Evolutionary conservation across 2,329 filamentous ascomycete species (phyloP).

Genomic region (Trichoderma arundinaceum): DNA sequence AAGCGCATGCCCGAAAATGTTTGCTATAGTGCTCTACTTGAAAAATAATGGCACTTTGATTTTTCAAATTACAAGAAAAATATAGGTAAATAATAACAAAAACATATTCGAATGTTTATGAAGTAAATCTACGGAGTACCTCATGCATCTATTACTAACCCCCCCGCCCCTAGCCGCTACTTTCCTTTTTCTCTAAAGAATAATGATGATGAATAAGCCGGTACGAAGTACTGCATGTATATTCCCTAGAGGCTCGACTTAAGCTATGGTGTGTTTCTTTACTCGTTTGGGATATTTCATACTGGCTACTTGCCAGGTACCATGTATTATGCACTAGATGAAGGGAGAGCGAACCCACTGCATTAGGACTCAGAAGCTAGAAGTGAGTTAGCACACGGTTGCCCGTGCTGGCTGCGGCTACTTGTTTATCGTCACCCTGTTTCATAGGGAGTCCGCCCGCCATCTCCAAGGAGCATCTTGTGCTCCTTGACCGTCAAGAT

Average conservation of each 20-base stretch:
- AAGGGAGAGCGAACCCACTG: constrained; percentile 22
- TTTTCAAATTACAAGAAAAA: too few species aligned
- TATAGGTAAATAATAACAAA: too few species aligned
- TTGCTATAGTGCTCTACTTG: too few species aligned
- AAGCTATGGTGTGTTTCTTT: not conserved
- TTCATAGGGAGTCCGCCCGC: constrained; percentile 29
- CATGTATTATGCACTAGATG: constrained; percentile 19
- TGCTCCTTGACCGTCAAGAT: constrained; percentile 57
- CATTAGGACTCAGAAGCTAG: constrained; percentile 20
- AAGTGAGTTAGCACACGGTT: constrained; percentile 23
- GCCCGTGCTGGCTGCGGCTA: constrained; percentile 24
- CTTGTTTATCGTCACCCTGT: constrained; percentile 32
- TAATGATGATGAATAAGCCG: too few species aligned
- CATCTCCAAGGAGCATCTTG: constrained; percentile 30
- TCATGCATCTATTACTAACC: too few species aligned
- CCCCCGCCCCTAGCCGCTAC: too few species aligned
- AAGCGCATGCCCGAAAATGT: too few species aligned
- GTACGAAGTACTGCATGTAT: too few species aligned
- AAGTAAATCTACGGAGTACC: too few species aligned
- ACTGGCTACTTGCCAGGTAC: not conserved
- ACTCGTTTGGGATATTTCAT: constrained; percentile 5
- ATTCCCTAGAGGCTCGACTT: not conserved
- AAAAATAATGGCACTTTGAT: too few species aligned
- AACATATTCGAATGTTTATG: too few species aligned
- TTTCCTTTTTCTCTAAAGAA: too few species aligned